A percentile compares a stretch with the other conserved stretches of the same genome.
Conservation (phyloP, 1,284 basidiomycete species). For the Athelia sp. region DNA sequence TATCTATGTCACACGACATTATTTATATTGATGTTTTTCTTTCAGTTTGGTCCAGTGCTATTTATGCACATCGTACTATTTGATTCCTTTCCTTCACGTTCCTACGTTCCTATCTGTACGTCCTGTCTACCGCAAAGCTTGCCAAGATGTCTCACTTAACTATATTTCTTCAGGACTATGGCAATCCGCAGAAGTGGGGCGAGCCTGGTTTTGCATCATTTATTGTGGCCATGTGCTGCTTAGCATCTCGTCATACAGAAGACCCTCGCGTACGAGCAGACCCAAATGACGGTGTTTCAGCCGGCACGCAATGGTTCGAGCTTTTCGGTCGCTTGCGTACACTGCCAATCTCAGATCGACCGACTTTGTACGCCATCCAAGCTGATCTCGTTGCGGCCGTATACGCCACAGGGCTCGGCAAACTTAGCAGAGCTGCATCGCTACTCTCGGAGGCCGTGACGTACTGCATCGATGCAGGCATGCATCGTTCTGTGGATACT, state of each 20-base stretch:
- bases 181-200: constrained; percentile 87
- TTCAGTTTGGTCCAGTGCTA: constrained; percentile 76
- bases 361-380: constrained; percentile 86
- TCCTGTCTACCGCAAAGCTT: constrained; percentile 16
- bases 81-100: constrained; percentile 87
- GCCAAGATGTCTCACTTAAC: constrained; percentile 1
- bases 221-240: constrained; percentile 83
- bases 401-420: constrained; percentile 83
- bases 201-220: constrained; percentile 90
- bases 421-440: constrained; percentile 81
- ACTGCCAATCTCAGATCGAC: constrained; percentile 80
- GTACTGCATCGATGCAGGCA: constrained; percentile 78
- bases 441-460: constrained; percentile 82
- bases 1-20: constrained; percentile 6
- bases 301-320: constrained; percentile 89
- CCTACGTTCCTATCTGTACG: constrained; percentile 79
- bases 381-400: constrained; percentile 83
- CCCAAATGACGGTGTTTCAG: constrained; percentile 73
- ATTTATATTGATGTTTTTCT: constrained; percentile 14
- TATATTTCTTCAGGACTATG: constrained; percentile 66
- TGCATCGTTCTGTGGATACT: constrained; percentile 83
- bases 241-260: constrained; percentile 86
- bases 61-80: constrained; percentile 86
- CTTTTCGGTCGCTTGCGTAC: constrained; percentile 80
- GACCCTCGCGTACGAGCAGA: constrained; percentile 82